A percentile compares a stretch with the other conserved stretches of the same genome.
Conservation (phyloP, 2,329 filamentous ascomycete species). For the Lachnellula hyalina region DNA sequence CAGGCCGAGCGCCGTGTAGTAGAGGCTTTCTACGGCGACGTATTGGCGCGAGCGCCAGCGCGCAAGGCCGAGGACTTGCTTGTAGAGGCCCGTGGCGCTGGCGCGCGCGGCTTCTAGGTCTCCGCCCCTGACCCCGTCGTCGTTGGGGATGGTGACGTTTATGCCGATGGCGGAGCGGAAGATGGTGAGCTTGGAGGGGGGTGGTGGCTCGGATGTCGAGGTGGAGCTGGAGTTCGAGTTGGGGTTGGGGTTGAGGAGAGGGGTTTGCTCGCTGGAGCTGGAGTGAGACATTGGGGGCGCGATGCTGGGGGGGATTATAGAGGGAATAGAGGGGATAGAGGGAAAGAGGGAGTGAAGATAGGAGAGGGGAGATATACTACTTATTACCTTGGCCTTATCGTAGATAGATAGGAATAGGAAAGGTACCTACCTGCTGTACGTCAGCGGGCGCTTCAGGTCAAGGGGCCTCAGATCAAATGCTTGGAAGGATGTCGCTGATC, state of each 20-base stretch:
- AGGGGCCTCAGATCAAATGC: too few relatives aligned
- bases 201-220: background rate
- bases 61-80: conserved; percentile 33
- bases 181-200: conserved; percentile 16
- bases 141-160: conserved; percentile 4
- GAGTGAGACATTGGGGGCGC: background rate
- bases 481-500: too few relatives aligned
- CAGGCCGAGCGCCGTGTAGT: conserved; percentile 40
- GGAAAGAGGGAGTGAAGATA: background rate
- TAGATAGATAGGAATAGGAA: too few relatives aligned
- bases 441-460: too few relatives aligned
- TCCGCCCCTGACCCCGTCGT: background rate
- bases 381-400: too few relatives aligned
- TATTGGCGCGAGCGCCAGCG: conserved; percentile 32
- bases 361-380: too few relatives aligned
- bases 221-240: background rate
- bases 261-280: conserved; percentile 11
- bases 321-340: background rate
- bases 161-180: conserved; percentile 25
- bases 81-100: conserved; percentile 33
- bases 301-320: background rate
- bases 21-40: conserved; percentile 31
- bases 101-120: conserved; percentile 19
- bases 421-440: too few relatives aligned
- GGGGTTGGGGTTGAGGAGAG: conserved; percentile 14